Base-by-base conservation (phyloP, 2,329 filamentous ascomycete species). In the Trichoderma sp. region DNA sequence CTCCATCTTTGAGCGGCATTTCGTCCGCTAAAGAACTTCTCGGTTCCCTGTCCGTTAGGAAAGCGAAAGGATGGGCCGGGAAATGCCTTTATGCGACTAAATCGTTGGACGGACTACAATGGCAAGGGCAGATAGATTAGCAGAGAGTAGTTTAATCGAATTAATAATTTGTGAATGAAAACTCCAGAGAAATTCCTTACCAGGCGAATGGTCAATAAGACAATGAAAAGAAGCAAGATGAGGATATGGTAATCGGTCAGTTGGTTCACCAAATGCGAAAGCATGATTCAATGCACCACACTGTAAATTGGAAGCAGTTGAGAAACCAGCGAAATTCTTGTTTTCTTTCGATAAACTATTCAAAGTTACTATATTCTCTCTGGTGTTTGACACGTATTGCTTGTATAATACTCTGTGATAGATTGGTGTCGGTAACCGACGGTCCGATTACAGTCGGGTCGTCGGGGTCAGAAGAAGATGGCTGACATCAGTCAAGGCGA, bases 1-100 rank as follows among this genome's bases (percentile, higher is more conserved):
- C 38, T 53, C 75, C 75, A 76, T 21, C 41, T 59, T 21, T 33
- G 35, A 6, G 65, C 71, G 16, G 65, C 53, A 4, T 45, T 21
- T 31, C 75, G 63, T 9, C 75, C 75, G 16, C 59, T 50, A 16
- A 76, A 71, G 12, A 75, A 76, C 21, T 76, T 76, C 8, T 71
- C 72, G 6, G 69, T 72, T n/a, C 71, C 71, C 14, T 76, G 75
- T n/a, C 75, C 75, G 33, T 76, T 71, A 5, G 75, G 75, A 11
- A 71, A 76, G 18, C 41, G 21, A 60, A 73, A 75, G 6, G 62
- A 18, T 29, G 63, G 60, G n/a, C 71, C 62, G n/a, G 71, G 71
- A 11, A 74, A 41, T 18, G 31, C 29, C 12, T 29, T 56, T 6
- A 21, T 50, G 12, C 27, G 27, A 21, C 45, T 5, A 38, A 29